Conservation (phyloP, 2,329 filamentous ascomycete genomes). For the Raffaelea arxii region DNA sequence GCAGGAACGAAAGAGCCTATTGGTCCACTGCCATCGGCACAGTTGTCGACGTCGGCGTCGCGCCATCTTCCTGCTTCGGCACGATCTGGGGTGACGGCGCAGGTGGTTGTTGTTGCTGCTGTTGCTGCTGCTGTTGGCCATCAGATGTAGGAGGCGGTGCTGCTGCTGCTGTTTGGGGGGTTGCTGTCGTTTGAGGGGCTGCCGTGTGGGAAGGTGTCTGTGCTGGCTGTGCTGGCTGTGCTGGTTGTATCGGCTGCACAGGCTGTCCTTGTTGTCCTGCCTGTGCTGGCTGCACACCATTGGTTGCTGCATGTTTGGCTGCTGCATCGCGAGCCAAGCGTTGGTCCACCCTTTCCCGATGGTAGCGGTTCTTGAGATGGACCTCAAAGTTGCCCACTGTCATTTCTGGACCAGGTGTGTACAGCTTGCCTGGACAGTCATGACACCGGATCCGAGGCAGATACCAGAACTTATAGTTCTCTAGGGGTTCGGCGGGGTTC, state of each 20-base stretch:
- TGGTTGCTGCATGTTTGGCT: neutral
- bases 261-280: neutral
- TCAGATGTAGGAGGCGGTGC: neutral
- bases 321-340: constrained; percentile 24
- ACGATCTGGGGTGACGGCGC: neutral
- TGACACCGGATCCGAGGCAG: constrained; percentile 83
- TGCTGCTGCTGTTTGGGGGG: neutral
- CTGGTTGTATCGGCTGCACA: neutral
- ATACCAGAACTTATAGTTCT: constrained; percentile 64
- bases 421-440: constrained; percentile 89
- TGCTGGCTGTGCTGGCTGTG: neutral
- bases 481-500: constrained; percentile 37
- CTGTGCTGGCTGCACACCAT: too few species aligned
- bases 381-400: constrained; percentile 88
- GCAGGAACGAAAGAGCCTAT: neutral
- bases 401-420: constrained; percentile 78
- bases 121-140: neutral
- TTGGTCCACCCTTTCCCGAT: constrained; percentile 61
- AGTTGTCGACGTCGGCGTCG: neutral
- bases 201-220: too few species aligned
- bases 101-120: constrained; percentile 1
- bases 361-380: constrained; percentile 76
- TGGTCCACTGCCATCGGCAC: neutral
- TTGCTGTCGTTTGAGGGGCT: neutral
- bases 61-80: neutral